A percentile compares a stretch with the other conserved stretches of the same genome.
phyloP scores from a whole-genome alignment of 1,284 basidiomycete species.

The Sparassis latifolia region DNA sequence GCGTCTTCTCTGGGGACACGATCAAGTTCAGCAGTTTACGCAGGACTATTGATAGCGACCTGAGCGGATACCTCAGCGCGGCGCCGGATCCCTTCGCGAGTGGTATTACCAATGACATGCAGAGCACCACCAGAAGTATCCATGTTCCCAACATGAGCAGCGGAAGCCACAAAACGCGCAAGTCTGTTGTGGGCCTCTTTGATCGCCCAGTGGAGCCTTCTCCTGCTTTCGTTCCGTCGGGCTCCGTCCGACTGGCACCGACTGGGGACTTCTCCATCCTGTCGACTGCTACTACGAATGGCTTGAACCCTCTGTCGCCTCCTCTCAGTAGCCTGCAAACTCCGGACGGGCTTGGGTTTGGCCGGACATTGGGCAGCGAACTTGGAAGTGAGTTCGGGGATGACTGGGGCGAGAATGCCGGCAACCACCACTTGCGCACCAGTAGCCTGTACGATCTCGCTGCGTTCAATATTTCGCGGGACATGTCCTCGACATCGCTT shows the following conservation, averaged over 20 bases:
- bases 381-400: slow-evolving; percentile 38
- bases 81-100: slow-evolving; percentile 22
- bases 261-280: slow-evolving; percentile 16
- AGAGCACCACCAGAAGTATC: slow-evolving; percentile 26
- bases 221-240: background rate
- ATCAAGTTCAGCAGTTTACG: slow-evolving; percentile 40
- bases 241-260: slow-evolving; percentile 2
- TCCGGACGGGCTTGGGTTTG: slow-evolving; percentile 9
- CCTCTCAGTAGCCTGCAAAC: slow-evolving; percentile 17
- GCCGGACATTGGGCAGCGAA: slow-evolving; percentile 52
- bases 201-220: slow-evolving; percentile 25
- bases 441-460: slow-evolving; percentile 47
- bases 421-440: slow-evolving; percentile 39
- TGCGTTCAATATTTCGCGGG: slow-evolving; percentile 18
- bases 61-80: slow-evolving; percentile 16
- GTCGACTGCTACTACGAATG: slow-evolving; percentile 22
- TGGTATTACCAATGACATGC: slow-evolving; percentile 28
- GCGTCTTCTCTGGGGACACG: slow-evolving; percentile 19
- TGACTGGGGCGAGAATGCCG: slow-evolving; percentile 33
- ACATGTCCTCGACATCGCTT: slow-evolving; percentile 4
- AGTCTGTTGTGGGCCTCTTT: slow-evolving; percentile 61
- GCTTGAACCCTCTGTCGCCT: slow-evolving; percentile 12
- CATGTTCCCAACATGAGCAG: slow-evolving; percentile 3
- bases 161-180: slow-evolving; percentile 34
- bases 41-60: slow-evolving; percentile 29